Percentiles rank a stretch among this genome's conserved stretches.
Conservation (phyloP, 2,329 filamentous ascomycete genomes). For the Xylaria sp. region DNA sequence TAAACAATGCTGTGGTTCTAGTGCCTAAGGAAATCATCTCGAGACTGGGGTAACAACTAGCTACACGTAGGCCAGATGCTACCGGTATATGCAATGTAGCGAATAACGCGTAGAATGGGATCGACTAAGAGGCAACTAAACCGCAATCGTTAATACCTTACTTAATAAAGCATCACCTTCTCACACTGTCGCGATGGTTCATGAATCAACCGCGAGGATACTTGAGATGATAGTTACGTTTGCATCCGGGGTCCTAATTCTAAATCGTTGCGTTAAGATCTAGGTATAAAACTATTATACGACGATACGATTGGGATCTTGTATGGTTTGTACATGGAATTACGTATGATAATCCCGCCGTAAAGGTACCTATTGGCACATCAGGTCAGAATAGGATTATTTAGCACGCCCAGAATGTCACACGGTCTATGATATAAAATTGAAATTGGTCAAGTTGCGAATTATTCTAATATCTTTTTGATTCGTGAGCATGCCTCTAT, state of each 20-base stretch:
- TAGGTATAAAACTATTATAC: too few species aligned
- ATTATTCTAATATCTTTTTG: constrained; percentile 45
- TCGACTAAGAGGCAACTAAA: too few species aligned
- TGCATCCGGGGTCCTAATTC: too few species aligned
- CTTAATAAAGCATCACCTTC: too few species aligned
- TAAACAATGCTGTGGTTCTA: not conserved
- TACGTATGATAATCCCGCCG: not conserved
- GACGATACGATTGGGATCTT: not conserved
- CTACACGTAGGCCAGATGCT: too few species aligned
- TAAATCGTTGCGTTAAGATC: too few species aligned
- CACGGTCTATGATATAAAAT: not conserved
- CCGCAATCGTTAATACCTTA: too few species aligned
- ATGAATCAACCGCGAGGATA: too few species aligned
- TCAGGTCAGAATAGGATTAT: not conserved
- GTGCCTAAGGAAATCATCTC: not conserved
- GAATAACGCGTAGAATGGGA: too few species aligned
- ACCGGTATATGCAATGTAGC: too few species aligned
- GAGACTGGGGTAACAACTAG: not conserved
- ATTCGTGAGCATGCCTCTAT: constrained; percentile 41
- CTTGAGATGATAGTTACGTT: too few species aligned
- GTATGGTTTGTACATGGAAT: not conserved
- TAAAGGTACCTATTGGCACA: not conserved
- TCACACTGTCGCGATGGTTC: too few species aligned
- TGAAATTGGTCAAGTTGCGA: constrained; percentile 31
- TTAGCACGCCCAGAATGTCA: not conserved